phyloP scores from a whole-genome alignment of 345 rosid genomes.

The Raphanus raphanistrum region DNA sequence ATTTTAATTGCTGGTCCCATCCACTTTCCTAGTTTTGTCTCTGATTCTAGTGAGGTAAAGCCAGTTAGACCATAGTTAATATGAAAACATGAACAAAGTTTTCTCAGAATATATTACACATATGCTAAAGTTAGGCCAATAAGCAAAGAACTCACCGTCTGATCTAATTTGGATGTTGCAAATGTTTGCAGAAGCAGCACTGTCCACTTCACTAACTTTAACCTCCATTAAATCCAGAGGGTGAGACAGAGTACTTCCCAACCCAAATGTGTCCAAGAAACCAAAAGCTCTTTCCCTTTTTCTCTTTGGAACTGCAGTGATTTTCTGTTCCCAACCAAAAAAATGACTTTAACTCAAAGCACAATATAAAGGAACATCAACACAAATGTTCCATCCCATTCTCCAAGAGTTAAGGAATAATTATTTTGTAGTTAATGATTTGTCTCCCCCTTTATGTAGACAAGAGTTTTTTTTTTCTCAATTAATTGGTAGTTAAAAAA shows the following conservation, averaged over 20 bases:
- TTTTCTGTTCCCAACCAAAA: conserved; percentile 51
- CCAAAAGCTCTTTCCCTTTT: conserved; percentile 42
- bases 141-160: conserved; percentile 45
- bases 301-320: conserved; percentile 51
- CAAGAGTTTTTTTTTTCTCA: conserved; percentile 9
- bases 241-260: conserved; percentile 39
- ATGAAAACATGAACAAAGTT: conserved; percentile 6
- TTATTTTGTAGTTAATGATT: background rate
- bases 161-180: conserved; percentile 59
- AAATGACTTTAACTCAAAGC: conserved; percentile 10
- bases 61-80: conserved; percentile 17
- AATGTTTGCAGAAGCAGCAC: conserved; percentile 44
- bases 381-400: background rate
- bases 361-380: background rate
- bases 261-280: conserved; percentile 60
- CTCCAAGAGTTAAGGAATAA: conserved; percentile 22
- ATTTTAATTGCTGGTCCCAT: conserved; percentile 67
- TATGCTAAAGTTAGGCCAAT: background rate
- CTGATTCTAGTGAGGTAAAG: conserved; percentile 40
- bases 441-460: conserved; percentile 19
- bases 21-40: conserved; percentile 47
- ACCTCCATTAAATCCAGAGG: conserved; percentile 50
- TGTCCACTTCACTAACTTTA: conserved; percentile 64
- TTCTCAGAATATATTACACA: background rate
- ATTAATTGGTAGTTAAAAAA: conserved; percentile 1